Base-by-base conservation (phyloP, 495 filamentous ascomycete genomes). In the Xeromyces bisporus region DNA sequence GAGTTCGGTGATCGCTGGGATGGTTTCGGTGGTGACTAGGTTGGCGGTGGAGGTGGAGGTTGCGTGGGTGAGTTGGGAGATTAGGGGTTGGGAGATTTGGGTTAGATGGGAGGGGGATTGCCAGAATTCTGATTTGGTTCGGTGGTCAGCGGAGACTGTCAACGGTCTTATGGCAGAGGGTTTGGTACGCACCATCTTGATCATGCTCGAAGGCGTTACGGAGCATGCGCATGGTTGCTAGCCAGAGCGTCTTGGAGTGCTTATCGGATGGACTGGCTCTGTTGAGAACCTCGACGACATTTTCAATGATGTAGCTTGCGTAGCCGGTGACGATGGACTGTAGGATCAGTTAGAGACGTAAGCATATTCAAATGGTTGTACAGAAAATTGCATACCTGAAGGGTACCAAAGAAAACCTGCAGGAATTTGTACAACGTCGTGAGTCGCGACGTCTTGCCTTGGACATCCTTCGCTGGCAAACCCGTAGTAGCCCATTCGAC, bases 261-360 rank as follows among this genome's bases (percentile, higher is more conserved):
- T 65, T 53, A 31, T 66, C 61, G 37, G 64, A 59, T 3, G 62
- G 55, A 29, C 58, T 55, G 15, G 55, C 47, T 7, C 46, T 58
- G 18, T 53, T 50, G 20, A 94, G 62, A n/a, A 81, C 60, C 26
- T 69, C 55, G 16, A 73, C 64, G 2, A 75, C 68, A 38, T 61
- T 73, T 16, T 91, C 82, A 38, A 93, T 48, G n/a, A 89, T 60
- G 46, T 89, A 83, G 37, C 71, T 76, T 13, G 80, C 71, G 47
- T 97, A 97, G 50, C 73, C 74, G 3, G 91, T 97, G 26, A 94
- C 80, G 27, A 93, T 82, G 3, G 84, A 91, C 69, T 75, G 30
- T 0, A 37, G 9, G 15, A 26, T 43, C 40, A 42, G 26, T 20
- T 30, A 13, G 27, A 24, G 32, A 39, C 7, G 24, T 21, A 13